Evolutionary conservation across 2,329 filamentous ascomycete genomes (phyloP).

Genomic region (Pseudofabraea citricarpa): DNA sequence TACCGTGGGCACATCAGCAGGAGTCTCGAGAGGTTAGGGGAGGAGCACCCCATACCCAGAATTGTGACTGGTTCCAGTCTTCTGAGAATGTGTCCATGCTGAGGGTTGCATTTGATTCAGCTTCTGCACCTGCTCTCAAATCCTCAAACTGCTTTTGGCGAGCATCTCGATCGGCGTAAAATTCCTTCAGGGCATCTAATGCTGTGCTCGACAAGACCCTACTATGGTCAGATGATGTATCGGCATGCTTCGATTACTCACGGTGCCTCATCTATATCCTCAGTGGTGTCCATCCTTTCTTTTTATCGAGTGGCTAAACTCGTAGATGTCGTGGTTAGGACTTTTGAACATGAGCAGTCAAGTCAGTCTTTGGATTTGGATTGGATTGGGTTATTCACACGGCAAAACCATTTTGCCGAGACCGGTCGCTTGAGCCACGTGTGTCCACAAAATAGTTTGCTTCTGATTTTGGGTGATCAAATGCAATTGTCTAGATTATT

Average conservation of each 20-base stretch:
- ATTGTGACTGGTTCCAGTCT: conserved; percentile 81
- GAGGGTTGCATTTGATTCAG: conserved; percentile 37
- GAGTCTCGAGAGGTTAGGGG: not conserved
- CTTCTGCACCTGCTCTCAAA: conserved; percentile 57
- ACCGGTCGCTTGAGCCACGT: too few relatives aligned
- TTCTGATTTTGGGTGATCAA: too few relatives aligned
- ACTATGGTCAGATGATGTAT: conserved; percentile 1
- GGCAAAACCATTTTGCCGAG: too few relatives aligned
- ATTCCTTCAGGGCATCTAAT: conserved; percentile 65
- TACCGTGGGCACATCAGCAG: conserved; percentile 47
- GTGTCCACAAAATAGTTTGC: too few relatives aligned
- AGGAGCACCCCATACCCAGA: conserved; percentile 56
- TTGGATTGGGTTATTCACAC: too few relatives aligned
- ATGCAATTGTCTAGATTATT: too few relatives aligned
- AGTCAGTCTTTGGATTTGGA: too few relatives aligned
- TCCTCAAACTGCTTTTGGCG: conserved; percentile 63
- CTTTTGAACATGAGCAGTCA: too few relatives aligned
- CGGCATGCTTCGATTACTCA: conserved; percentile 8
- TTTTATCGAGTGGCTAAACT: too few relatives aligned
- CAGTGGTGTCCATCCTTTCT: conserved; percentile 5
- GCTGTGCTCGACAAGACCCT: conserved; percentile 63
- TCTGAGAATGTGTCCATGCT: conserved; percentile 70
- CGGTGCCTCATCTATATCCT: conserved; percentile 17
- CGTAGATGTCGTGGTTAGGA: too few relatives aligned
- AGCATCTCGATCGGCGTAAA: conserved; percentile 68